Conservation (phyloP, 116 monocot genomes). For the Posidonia oceanica region DNA sequence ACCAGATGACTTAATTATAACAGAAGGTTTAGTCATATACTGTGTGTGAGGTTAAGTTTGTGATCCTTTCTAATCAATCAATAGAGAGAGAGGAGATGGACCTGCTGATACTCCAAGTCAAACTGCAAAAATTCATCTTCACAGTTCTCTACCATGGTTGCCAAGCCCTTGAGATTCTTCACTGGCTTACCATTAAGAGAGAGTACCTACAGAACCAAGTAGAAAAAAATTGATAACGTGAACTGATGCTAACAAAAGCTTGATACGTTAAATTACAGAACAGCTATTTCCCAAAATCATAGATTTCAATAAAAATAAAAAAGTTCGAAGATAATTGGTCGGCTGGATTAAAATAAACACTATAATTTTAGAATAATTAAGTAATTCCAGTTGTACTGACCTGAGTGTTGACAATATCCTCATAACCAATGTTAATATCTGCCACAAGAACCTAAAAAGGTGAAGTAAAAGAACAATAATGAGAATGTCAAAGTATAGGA, state of each 20-base stretch:
- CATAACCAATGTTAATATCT: constrained; percentile 96
- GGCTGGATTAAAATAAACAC: no score
- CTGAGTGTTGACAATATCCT: constrained; percentile 99
- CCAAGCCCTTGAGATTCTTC: constrained; percentile 78
- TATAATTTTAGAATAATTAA: neutral
- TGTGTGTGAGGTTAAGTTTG: no score
- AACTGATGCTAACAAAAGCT: neutral
- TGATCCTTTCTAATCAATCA: no score
- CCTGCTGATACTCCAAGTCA: constrained; percentile 92
- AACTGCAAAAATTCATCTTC: constrained; percentile 75
- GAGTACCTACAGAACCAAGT: constrained; percentile 33
- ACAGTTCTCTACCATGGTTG: constrained; percentile 77
- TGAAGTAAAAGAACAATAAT: neutral
- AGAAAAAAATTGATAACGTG: neutral
- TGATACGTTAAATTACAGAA: no score
- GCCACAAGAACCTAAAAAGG: constrained; percentile 76
- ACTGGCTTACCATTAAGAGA: constrained; percentile 84
- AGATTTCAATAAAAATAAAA: no score
- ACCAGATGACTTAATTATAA: no score
- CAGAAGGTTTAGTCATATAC: no score
- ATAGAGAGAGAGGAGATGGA: constrained; percentile 13
- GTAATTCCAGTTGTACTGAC: constrained; percentile 16
- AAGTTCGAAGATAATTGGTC: no score
- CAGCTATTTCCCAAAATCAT: no score
- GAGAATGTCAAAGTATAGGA: neutral